phyloP scores from a whole-genome alignment of 148 eudicot species.

The Linanthus parryae region DNA sequence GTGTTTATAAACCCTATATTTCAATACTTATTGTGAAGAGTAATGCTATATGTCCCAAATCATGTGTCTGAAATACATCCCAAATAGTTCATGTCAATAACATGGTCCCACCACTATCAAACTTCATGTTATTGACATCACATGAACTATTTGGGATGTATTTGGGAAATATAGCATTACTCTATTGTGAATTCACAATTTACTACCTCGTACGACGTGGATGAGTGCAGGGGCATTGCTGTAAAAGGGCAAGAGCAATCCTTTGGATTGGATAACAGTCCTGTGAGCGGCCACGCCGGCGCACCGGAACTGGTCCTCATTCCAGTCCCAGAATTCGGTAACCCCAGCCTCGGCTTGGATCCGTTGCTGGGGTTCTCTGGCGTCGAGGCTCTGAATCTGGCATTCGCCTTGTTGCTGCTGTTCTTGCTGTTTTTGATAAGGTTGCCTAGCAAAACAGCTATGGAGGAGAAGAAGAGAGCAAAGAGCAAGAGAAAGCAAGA shows the following conservation, averaged over 20 bases:
- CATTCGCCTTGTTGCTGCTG: slow-evolving; percentile 32
- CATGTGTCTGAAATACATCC: no score
- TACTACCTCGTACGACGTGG: slow-evolving; percentile 56
- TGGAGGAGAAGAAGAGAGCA: slow-evolving; percentile 25
- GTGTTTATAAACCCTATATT: background rate
- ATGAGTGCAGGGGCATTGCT: slow-evolving; percentile 36
- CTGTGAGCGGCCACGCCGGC: slow-evolving; percentile 52
- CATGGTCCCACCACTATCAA: no score
- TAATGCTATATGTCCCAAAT: no score
- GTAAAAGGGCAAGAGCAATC: slow-evolving; percentile 61
- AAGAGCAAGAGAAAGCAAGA: slow-evolving; percentile 19
- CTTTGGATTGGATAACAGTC: slow-evolving; percentile 40
- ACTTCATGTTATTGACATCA: no score
- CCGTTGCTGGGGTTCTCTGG: slow-evolving; percentile 41
- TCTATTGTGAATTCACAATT: no score
- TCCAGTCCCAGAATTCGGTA: slow-evolving; percentile 42
- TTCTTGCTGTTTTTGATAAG: no score
- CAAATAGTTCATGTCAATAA: no score
- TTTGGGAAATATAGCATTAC: no score
- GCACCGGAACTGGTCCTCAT: slow-evolving; percentile 47
- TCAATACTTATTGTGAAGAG: background rate
- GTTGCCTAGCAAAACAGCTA: slow-evolving; percentile 24
- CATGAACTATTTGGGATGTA: no score
- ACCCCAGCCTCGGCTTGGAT: slow-evolving; percentile 55
- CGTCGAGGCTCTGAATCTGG: slow-evolving; percentile 31